Evolutionary conservation across 805 yeast species (phyloP).

Genomic region (Yarrowia bubula): DNA sequence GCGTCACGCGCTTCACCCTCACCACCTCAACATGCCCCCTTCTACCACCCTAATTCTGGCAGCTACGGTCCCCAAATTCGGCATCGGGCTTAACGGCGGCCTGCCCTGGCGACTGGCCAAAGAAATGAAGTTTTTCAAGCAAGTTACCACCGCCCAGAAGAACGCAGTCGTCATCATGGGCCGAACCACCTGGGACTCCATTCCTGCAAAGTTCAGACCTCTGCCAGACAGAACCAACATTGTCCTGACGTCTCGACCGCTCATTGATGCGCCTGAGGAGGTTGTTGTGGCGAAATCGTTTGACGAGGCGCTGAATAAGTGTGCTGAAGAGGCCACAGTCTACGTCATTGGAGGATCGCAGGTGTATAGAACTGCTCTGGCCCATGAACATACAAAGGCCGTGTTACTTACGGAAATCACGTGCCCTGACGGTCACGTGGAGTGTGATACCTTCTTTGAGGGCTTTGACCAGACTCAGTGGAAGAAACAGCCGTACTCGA

Average conservation of each 20-base stretch:
- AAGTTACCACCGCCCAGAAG: conserved; percentile 53
- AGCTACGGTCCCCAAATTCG: conserved; percentile 72
- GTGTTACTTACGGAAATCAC: conserved; percentile 69
- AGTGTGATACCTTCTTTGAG: conserved; percentile 69
- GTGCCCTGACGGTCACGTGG: conserved; percentile 40
- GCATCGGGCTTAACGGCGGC: conserved; percentile 78
- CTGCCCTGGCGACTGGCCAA: conserved; percentile 84
- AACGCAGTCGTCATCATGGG: conserved; percentile 81
- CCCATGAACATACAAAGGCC: conserved; percentile 48
- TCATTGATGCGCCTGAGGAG: conserved; percentile 29
- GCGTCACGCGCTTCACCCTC: not conserved
- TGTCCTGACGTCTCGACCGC: conserved; percentile 56
- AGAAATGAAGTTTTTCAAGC: conserved; percentile 83
- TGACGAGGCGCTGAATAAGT: conserved; percentile 43
- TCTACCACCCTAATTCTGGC: conserved; percentile 76
- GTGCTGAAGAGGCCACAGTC: conserved; percentile 47
- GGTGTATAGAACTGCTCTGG: conserved; percentile 60
- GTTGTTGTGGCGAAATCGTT: conserved; percentile 46
- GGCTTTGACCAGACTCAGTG: conserved; percentile 30
- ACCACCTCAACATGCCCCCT: conserved; percentile 1
- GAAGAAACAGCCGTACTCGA: conserved; percentile 39
- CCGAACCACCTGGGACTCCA: conserved; percentile 91
- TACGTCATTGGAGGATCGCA: conserved; percentile 94
- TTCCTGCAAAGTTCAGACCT: conserved; percentile 82
- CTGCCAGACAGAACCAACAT: conserved; percentile 72